phyloP scores from a whole-genome alignment of 805 yeast species.

The Helenozyma baotianmanensis region DNA sequence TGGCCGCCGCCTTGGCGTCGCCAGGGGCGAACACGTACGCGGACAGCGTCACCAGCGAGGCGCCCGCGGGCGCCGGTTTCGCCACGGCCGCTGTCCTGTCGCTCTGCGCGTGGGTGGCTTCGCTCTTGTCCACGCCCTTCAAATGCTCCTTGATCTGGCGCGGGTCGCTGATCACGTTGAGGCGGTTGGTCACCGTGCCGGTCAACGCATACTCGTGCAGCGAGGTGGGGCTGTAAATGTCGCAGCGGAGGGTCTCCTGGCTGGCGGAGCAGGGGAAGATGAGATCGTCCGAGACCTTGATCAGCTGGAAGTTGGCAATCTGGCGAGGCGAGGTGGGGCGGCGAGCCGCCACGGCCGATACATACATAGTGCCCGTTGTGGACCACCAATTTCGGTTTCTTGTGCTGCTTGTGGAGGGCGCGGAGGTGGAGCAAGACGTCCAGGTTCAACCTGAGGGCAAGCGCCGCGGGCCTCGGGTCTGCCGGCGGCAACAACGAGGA shows the following conservation, averaged over 20 bases:
- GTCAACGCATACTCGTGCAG: constrained; percentile 15
- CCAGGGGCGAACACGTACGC: constrained; percentile 7
- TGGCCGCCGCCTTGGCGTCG: constrained; percentile 7
- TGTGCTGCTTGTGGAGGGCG: constrained; percentile 11
- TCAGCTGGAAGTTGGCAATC: constrained; percentile 26
- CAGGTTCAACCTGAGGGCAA: constrained; percentile 25
- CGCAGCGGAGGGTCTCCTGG: constrained; percentile 34
- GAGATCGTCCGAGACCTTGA: constrained; percentile 23
- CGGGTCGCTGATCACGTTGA: constrained; percentile 29
- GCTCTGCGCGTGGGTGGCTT: constrained; percentile 2
- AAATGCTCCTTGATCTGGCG: constrained; percentile 22
- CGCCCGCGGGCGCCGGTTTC: not conserved
- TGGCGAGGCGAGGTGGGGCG: not conserved
- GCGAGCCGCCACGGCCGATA: constrained; percentile 4
- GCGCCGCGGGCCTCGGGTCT: constrained; percentile 18
- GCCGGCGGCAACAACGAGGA: constrained; percentile 14
- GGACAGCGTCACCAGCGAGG: constrained; percentile 7
- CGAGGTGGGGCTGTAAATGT: constrained; percentile 22
- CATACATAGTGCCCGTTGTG: constrained; percentile 33
- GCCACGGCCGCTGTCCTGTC: constrained; percentile 1
- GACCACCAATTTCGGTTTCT: constrained; percentile 30
- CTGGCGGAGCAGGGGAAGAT: constrained; percentile 29
- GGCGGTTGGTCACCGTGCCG: constrained; percentile 29
- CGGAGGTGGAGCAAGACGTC: constrained; percentile 25
- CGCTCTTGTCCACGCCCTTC: not conserved